Evolutionary conservation across 345 rosid species (phyloP).

Genomic region (Hirschfeldia incana): DNA sequence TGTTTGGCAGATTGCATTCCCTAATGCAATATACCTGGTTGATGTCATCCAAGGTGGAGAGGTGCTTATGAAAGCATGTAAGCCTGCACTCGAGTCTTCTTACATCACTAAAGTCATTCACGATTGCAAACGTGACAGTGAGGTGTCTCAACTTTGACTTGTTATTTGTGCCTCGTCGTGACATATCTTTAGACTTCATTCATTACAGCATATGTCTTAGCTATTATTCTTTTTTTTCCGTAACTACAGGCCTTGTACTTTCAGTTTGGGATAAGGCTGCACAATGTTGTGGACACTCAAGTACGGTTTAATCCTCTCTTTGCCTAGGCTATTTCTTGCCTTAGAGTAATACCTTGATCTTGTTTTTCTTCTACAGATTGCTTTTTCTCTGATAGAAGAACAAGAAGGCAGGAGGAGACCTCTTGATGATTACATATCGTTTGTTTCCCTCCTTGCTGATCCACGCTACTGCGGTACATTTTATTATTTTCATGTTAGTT

Average conservation of each 20-base stretch:
- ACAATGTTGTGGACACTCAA: constrained; percentile 91
- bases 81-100: constrained; percentile 94
- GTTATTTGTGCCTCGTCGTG: constrained; percentile 4
- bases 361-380: constrained; percentile 55
- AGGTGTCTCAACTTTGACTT: constrained; percentile 60
- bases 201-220: background rate
- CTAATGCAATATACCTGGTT: constrained; percentile 84
- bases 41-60: constrained; percentile 82
- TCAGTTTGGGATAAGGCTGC: constrained; percentile 85
- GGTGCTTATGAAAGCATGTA: constrained; percentile 72
- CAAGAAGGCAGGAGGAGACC: constrained; percentile 73
- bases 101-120: constrained; percentile 93
- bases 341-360: background rate
- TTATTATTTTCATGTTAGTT: constrained; percentile 42
- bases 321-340: constrained; percentile 5
- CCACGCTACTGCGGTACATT: constrained; percentile 92
- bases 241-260: constrained; percentile 76
- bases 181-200: constrained; percentile 11
- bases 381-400: constrained; percentile 82
- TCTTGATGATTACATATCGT: constrained; percentile 80
- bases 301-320: constrained; percentile 39
- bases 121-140: constrained; percentile 98
- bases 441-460: constrained; percentile 95
- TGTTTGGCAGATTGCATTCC: constrained; percentile 83
- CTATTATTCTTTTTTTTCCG: background rate